Evolutionary conservation across 768 basidiomycete genomes (phyloP).

Genomic region (Leucocoprinus leucothites): DNA sequence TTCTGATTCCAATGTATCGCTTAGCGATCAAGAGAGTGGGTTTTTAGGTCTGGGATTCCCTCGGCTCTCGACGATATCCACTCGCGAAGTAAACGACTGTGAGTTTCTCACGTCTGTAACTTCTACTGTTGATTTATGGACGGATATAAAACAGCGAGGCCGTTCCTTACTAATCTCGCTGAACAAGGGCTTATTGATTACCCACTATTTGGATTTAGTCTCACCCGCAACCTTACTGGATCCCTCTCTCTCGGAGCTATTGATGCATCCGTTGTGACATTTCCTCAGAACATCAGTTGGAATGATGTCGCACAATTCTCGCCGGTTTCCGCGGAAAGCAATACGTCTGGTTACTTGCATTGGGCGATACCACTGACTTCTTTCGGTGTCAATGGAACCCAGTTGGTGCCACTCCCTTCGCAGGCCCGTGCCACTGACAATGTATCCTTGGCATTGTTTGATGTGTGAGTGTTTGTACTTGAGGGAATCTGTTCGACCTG

Average conservation of each 20-base stretch:
- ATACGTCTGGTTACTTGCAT: conserved; percentile 67
- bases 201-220: conserved; percentile 71
- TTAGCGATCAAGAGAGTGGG: conserved; percentile 65
- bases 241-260: conserved; percentile 72
- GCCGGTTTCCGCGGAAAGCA: conserved; percentile 55
- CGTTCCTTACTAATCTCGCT: conserved; percentile 64
- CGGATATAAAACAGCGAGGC: conserved; percentile 46
- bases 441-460: conserved; percentile 64
- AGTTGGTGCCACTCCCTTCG: conserved; percentile 54
- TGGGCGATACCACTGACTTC: conserved; percentile 65
- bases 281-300: conserved; percentile 64
- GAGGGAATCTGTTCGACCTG: neutral
- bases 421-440: conserved; percentile 56
- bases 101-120: neutral
- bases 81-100: conserved; percentile 44
- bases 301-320: conserved; percentile 72
- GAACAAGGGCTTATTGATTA: conserved; percentile 65
- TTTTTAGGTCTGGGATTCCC: conserved; percentile 76
- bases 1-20: conserved; percentile 57
- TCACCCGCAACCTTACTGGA: conserved; percentile 58
- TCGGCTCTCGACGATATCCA: conserved; percentile 60
- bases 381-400: conserved; percentile 57
- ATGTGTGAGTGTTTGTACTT: conserved; percentile 50
- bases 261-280: conserved; percentile 63
- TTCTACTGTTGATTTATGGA: neutral